phyloP scores from a whole-genome alignment of 2,329 filamentous ascomycete species.

The Rhinocladiella similis region DNA sequence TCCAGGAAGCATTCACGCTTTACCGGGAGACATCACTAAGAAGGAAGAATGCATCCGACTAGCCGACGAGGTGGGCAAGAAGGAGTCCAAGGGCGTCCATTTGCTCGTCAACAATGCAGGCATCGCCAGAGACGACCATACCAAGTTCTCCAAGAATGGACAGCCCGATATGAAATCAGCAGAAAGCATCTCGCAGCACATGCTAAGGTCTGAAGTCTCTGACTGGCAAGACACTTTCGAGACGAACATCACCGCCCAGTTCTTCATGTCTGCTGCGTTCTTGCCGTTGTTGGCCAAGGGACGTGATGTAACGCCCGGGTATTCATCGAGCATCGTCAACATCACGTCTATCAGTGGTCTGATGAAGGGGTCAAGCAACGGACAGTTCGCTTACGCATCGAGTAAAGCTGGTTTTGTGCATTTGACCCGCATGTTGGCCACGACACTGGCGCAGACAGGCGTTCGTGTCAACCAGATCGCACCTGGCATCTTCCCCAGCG shows the following conservation, averaged over 20 bases:
- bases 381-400: constrained; percentile 54
- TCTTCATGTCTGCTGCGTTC: constrained; percentile 57
- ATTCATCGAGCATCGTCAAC: constrained; percentile 48
- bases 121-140: constrained; percentile 53
- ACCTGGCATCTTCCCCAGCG: constrained; percentile 58
- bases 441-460: constrained; percentile 56
- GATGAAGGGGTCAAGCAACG: constrained; percentile 52
- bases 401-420: constrained; percentile 54
- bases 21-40: constrained; percentile 50
- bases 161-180: constrained; percentile 50
- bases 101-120: constrained; percentile 42
- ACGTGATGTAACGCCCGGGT: constrained; percentile 43
- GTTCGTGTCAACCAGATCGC: constrained; percentile 60
- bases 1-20: constrained; percentile 49
- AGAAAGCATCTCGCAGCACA: constrained; percentile 52
- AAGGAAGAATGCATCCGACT: constrained; percentile 52
- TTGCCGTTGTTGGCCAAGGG: constrained; percentile 56
- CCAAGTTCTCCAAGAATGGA: constrained; percentile 50
- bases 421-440: constrained; percentile 56
- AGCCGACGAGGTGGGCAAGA: constrained; percentile 52
- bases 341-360: constrained; percentile 53
- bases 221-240: constrained; percentile 53
- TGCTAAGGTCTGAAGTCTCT: constrained; percentile 46
- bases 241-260: constrained; percentile 53
- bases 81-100: constrained; percentile 55